Percentiles rank a stretch among this genome's conserved stretches.
These are phyloP conservation scores for Halophytophthora batemanensis DNA, from an alignment of 352 stramenopile genomes.

Conservation along the genomic window DNA sequence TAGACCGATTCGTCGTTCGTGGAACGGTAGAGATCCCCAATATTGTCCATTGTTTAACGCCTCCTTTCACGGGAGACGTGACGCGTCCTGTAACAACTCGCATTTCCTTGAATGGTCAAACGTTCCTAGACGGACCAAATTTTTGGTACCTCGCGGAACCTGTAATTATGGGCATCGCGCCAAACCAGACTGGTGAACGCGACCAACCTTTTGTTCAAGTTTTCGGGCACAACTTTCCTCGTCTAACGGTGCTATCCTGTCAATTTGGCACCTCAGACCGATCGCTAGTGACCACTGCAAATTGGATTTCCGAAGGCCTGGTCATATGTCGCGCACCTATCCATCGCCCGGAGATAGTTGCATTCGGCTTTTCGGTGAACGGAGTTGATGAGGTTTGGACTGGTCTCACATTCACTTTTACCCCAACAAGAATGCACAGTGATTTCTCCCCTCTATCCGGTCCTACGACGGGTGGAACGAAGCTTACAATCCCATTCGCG, in stretches of 20 bases:
- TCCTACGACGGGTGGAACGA: conserved; percentile 27
- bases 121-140: conserved; percentile 26
- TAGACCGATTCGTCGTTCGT: conserved; percentile 16
- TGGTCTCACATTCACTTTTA: conserved; percentile 27
- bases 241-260: conserved; percentile 35
- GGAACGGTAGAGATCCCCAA: conserved; percentile 1
- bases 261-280: conserved; percentile 28
- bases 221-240: conserved; percentile 26
- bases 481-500: conserved; percentile 22
- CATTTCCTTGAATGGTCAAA: conserved; percentile 40
- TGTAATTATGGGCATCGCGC: conserved; percentile 19
- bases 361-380: conserved; percentile 49
- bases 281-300: conserved; percentile 5
- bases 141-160: conserved; percentile 45
- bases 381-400: conserved; percentile 41
- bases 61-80: background rate
- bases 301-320: conserved; percentile 25
- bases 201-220: conserved; percentile 17
- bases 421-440: background rate
- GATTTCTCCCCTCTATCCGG: conserved; percentile 26
- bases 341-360: conserved; percentile 19
- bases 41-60: conserved; percentile 7
- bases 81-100: conserved; percentile 10
- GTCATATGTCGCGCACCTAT: conserved; percentile 27
- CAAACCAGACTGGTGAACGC: conserved; percentile 17